These are phyloP conservation scores for Medicago ruthenica DNA, from an alignment of 306 rosid species.

Conservation along the genomic window DNA sequence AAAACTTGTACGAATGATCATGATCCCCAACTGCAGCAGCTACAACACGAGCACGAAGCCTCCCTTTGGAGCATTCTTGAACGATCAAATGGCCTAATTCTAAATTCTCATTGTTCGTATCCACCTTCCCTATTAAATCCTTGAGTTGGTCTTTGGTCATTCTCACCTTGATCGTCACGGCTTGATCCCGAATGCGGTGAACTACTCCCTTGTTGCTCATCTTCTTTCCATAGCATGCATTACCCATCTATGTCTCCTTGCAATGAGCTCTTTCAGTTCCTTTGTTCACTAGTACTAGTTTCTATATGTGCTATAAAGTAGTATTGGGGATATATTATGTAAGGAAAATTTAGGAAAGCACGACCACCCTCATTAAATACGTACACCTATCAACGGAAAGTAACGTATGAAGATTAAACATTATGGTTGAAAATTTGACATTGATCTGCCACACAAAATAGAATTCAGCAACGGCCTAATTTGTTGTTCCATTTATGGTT, in stretches of 20 bases:
- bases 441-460: slow-evolving; percentile 22
- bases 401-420: neutral
- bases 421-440: slow-evolving; percentile 35
- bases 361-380: too few relatives aligned
- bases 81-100: slow-evolving; percentile 48
- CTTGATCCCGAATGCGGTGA: neutral
- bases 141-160: slow-evolving; percentile 44
- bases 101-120: slow-evolving; percentile 26
- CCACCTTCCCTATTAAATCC: slow-evolving; percentile 48
- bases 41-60: slow-evolving; percentile 42
- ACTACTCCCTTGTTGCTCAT: neutral
- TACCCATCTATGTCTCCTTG: slow-evolving; percentile 42
- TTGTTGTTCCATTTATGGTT: slow-evolving; percentile 21
- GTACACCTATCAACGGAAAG: neutral
- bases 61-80: slow-evolving; percentile 50
- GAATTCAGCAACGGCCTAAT: neutral
- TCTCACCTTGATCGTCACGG: slow-evolving; percentile 53
- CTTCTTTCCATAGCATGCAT: slow-evolving; percentile 39
- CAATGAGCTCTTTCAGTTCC: neutral
- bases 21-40: neutral
- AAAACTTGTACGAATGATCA: slow-evolving; percentile 16
- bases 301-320: too few relatives aligned
- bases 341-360: neutral
- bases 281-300: too few relatives aligned
- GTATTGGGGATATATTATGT: too few relatives aligned